Percentiles rank a stretch among this genome's conserved stretches.
Conservation (phyloP, 257 asterid species). For the Ilex asprella region DNA sequence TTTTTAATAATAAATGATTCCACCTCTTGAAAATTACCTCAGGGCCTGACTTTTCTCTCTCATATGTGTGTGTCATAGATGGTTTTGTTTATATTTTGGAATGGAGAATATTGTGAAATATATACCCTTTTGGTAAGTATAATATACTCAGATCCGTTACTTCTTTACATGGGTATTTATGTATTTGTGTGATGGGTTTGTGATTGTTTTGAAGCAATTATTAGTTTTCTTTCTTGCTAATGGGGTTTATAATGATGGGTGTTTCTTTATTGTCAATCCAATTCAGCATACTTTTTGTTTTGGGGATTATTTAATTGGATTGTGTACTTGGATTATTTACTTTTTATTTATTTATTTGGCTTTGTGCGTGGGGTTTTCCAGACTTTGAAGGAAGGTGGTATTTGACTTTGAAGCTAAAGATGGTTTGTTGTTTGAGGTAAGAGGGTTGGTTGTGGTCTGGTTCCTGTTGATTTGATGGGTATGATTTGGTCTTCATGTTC, state of each 20-base stretch:
- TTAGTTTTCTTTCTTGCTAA: constrained; percentile 27
- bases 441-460: background rate
- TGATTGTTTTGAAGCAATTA: constrained; percentile 22
- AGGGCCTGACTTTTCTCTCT: background rate
- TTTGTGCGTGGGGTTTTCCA: constrained; percentile 25
- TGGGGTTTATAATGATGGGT: constrained; percentile 35
- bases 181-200: background rate
- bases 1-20: no score
- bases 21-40: no score
- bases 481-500: no score
- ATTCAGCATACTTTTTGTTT: constrained; percentile 26
- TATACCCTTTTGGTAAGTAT: constrained; percentile 39
- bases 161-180: background rate
- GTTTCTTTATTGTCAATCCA: constrained; percentile 45
- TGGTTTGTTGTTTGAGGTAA: background rate
- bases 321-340: constrained; percentile 2
- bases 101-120: constrained; percentile 20
- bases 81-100: constrained; percentile 1
- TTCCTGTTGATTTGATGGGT: no score
- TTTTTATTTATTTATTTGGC: constrained; percentile 14
- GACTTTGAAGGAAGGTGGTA: constrained; percentile 44
- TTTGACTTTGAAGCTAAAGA: background rate
- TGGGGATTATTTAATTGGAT: constrained; percentile 11
- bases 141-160: background rate
- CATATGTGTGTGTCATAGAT: constrained; percentile 7